Conservation (phyloP, 176 grass and related monocot genomes). For the Echinochloa phyllopogon region DNA sequence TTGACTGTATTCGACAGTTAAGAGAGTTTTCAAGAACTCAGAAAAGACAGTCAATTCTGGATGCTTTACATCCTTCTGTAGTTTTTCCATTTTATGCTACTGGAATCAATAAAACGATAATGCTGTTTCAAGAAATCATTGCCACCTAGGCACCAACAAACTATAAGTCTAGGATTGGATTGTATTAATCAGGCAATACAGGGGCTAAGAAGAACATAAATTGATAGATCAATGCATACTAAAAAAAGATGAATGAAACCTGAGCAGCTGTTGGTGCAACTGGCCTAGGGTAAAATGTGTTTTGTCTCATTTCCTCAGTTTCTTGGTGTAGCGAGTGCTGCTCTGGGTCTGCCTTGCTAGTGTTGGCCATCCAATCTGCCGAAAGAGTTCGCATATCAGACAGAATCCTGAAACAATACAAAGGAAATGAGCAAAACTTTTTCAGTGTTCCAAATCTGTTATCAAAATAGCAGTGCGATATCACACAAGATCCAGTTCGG, state of each 20-base stretch:
- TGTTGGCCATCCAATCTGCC: slow-evolving; percentile 99
- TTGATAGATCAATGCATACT: background rate
- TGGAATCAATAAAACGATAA: slow-evolving; percentile 28
- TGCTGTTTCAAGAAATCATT: slow-evolving; percentile 23
- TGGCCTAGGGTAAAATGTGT: slow-evolving; percentile 89
- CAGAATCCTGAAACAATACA: slow-evolving; percentile 84
- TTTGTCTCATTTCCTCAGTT: slow-evolving; percentile 76
- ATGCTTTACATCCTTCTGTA: slow-evolving; percentile 1
- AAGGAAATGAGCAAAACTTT: slow-evolving; percentile 43
- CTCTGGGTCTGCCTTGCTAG: slow-evolving; percentile 79
- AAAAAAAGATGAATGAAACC: slow-evolving; percentile 52
- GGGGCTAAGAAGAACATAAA: slow-evolving; percentile 28
- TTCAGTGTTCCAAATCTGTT: slow-evolving; percentile 25
- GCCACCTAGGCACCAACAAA: slow-evolving; percentile 37
- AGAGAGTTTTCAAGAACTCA: background rate
- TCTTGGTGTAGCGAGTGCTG: slow-evolving; percentile 76
- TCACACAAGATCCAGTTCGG: slow-evolving; percentile 13
- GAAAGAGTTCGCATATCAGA: slow-evolving; percentile 98
- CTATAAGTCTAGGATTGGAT: slow-evolving; percentile 21
- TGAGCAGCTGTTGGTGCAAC: slow-evolving; percentile 97
- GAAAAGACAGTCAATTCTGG: slow-evolving; percentile 13
- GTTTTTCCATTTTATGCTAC: slow-evolving; percentile 16
- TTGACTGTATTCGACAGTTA: background rate
- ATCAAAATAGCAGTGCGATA: slow-evolving; percentile 14
- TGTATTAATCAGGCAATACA: background rate